Evolutionary conservation across 495 filamentous ascomycete genomes (phyloP), one percentile per base, ranked within the genome.

Genomic region (Penicillium parvum): DNA sequence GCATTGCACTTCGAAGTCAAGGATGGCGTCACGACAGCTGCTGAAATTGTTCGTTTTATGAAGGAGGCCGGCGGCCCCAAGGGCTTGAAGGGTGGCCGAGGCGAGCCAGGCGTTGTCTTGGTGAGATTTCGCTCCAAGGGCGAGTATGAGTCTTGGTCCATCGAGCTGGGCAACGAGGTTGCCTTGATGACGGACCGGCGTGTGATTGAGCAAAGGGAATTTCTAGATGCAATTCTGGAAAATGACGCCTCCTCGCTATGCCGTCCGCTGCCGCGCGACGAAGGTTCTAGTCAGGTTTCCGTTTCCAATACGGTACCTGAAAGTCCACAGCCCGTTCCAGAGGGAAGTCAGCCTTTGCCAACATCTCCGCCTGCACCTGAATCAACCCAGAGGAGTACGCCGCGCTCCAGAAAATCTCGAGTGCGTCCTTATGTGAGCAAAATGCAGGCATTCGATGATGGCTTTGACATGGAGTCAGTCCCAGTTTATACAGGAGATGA

Each of bases 181-280:
- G 84, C 88, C 5, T 52, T 80, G 19, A 71, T 73, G 32, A 77
- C 90, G 11, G 85, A 88, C 43, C 88, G 90, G 53, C 79, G 87
- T 3, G 79, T 90, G 15, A 82, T 96, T 34, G 83, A 90, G 41
- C 92, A 96, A 60, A 88, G 83, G 35, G 90, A 96, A 49, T 96
- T 98, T 47, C 73, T 98, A 7, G 89, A 95, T 64, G 86, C 86
- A 3, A 96, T 98, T 34, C 62, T 97, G 12, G 80, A 66, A 8
- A 83, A 82, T 40, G 83, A 96, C 67, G 78, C 86, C 3, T 81
- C 75, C 41, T 65, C 73, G 18, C 66, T 96, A 12, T 78, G 83
- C 43, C 77, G 77, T 25, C 73, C 81, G 2, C 74, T 94, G 1
- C 69, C 67, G 1, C 52, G 47, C n/a, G 69, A 57, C 32, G 48